Percentiles rank a stretch among this genome's conserved stretches.
These are phyloP conservation scores for Periconia sp. DNA, from an alignment of 2,329 filamentous ascomycete genomes.

Conservation along the genomic window DNA sequence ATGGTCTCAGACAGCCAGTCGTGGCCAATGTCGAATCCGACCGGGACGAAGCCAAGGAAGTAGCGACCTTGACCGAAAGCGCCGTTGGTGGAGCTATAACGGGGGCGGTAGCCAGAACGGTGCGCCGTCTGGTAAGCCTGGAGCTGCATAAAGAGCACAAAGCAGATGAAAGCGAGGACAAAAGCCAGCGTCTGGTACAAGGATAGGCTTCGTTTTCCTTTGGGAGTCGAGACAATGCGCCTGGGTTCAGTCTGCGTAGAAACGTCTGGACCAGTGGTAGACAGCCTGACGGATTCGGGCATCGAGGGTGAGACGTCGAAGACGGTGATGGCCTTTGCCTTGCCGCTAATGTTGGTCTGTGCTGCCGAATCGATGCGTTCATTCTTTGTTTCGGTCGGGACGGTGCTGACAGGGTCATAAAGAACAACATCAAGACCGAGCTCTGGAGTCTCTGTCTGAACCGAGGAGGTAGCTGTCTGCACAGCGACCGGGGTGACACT, in stretches of 20 bases:
- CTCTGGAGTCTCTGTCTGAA: conserved; percentile 5
- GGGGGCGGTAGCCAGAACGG: conserved; percentile 7
- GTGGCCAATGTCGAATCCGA: conserved; percentile 24
- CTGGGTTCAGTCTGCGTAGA: not conserved
- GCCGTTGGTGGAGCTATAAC: conserved; percentile 3
- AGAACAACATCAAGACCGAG: conserved; percentile 1
- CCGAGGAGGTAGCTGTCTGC: conserved; percentile 1
- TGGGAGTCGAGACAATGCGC: not conserved
- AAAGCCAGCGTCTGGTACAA: conserved; percentile 6
- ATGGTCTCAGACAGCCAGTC: conserved; percentile 16
- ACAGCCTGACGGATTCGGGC: conserved; percentile 3
- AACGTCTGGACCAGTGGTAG: not conserved
- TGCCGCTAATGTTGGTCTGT: conserved; percentile 9
- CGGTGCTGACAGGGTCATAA: not conserved
- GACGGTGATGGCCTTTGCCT: conserved; percentile 4
- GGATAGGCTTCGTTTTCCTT: conserved; percentile 3
- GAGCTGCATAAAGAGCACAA: conserved; percentile 11
- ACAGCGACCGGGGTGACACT: conserved; percentile 3
- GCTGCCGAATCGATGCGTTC: not conserved
- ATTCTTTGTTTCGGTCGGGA: not conserved
- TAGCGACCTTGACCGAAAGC: conserved; percentile 27
- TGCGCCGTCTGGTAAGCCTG: conserved; percentile 19
- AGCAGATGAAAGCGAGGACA: conserved; percentile 10
- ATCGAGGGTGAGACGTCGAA: conserved; percentile 11
- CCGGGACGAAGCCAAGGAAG: conserved; percentile 21